Conservation (phyloP, 2,329 filamentous ascomycete species). For the Chalara sp. region DNA sequence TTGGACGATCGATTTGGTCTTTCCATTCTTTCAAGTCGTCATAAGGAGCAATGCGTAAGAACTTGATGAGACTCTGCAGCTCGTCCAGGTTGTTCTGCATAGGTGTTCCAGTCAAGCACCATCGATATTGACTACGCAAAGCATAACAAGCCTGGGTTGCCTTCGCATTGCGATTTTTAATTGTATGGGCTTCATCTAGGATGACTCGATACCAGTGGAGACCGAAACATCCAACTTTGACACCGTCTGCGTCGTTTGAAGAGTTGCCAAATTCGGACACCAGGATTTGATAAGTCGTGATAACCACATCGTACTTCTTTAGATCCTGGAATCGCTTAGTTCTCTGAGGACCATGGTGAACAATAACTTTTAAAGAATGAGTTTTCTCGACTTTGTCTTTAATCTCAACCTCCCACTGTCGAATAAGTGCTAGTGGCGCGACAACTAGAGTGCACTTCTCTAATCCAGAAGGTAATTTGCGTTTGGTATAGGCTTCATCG, state of each 20-base stretch:
- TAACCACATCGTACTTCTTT: constrained; percentile 84
- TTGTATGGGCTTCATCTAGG: constrained; percentile 92
- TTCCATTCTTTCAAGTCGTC: constrained; percentile 84
- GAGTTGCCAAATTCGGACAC: constrained; percentile 80
- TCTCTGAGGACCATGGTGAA: constrained; percentile 84
- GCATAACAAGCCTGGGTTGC: constrained; percentile 88
- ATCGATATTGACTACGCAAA: constrained; percentile 78
- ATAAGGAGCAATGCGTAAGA: constrained; percentile 87
- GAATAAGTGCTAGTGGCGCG: constrained; percentile 86
- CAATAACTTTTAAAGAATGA: constrained; percentile 70
- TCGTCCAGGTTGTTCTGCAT: constrained; percentile 99
- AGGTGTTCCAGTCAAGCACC: constrained; percentile 93
- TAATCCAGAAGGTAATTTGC: constrained; percentile 61
- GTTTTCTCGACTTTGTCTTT: constrained; percentile 67
- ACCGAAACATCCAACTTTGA: constrained; percentile 80
- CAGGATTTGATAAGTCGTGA: constrained; percentile 94
- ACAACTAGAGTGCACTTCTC: constrained; percentile 84
- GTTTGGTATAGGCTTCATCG: constrained; percentile 45
- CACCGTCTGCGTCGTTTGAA: constrained; percentile 49
- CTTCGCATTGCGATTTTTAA: constrained; percentile 97
- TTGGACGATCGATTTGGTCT: constrained; percentile 78
- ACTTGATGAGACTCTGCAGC: constrained; percentile 86
- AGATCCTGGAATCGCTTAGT: constrained; percentile 74
- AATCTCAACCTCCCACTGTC: constrained; percentile 95
- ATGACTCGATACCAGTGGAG: constrained; percentile 94